Conservation (phyloP, 768 basidiomycete species). For the Piloderma croceum region DNA sequence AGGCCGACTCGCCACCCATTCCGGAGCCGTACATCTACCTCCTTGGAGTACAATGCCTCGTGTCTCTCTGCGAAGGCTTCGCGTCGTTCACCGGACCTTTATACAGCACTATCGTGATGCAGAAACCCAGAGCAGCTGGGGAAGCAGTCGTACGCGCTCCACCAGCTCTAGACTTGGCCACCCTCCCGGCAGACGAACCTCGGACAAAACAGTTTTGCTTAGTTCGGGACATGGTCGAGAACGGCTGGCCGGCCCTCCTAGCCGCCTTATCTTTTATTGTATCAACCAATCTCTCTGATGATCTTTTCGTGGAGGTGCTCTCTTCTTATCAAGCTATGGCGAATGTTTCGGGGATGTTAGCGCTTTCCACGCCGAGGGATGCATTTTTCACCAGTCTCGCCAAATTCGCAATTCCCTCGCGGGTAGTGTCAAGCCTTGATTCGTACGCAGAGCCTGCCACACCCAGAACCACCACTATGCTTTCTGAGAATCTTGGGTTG, state of each 20-base stretch:
- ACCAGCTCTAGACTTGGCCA: slow-evolving; percentile 58
- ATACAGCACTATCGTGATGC: slow-evolving; percentile 67
- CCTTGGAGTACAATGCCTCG: slow-evolving; percentile 81
- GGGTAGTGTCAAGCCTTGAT: slow-evolving; percentile 83
- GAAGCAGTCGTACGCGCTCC: slow-evolving; percentile 66
- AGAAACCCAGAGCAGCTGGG: slow-evolving; percentile 54
- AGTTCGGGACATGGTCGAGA: slow-evolving; percentile 74
- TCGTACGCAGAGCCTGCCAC: slow-evolving; percentile 48
- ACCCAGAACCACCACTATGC: slow-evolving; percentile 50
- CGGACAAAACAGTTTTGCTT: slow-evolving; percentile 54
- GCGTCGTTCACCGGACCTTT: slow-evolving; percentile 67
- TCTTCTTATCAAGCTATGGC: slow-evolving; percentile 79
- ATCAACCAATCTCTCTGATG: slow-evolving; percentile 85
- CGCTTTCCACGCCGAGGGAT: slow-evolving; percentile 80
- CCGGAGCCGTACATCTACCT: slow-evolving; percentile 94
- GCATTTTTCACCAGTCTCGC: slow-evolving; percentile 87
- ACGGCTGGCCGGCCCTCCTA: slow-evolving; percentile 88
- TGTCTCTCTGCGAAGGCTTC: slow-evolving; percentile 83
- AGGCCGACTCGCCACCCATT: slow-evolving; percentile 89
- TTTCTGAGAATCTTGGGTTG: slow-evolving; percentile 68
- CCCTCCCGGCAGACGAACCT: slow-evolving; percentile 48
- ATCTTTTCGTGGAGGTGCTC: slow-evolving; percentile 84
- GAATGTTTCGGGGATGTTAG: slow-evolving; percentile 85
- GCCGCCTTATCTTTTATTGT: slow-evolving; percentile 88
- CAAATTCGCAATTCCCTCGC: slow-evolving; percentile 88